These are phyloP conservation scores for Aspergillus neoniger DNA, from an alignment of 2,329 filamentous ascomycete genomes.

Conservation along the genomic window DNA sequence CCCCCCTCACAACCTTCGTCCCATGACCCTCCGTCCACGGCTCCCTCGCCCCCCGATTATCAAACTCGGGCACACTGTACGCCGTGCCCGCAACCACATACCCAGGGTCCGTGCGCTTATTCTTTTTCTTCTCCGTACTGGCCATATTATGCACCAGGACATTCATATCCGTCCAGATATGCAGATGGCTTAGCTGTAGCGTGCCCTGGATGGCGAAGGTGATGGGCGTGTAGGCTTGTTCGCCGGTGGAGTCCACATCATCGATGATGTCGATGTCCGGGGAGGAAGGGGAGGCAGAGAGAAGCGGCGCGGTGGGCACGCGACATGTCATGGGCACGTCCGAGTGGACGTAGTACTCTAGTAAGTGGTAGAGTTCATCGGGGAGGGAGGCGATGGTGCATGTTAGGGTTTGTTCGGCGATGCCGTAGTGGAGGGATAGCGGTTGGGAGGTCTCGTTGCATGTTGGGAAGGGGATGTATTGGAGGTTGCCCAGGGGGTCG, in stretches of 20 bases:
- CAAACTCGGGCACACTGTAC: constrained; percentile 76
- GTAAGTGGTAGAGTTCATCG: constrained; percentile 57
- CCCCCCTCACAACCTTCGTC: constrained; percentile 78
- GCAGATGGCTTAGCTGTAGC: constrained; percentile 83
- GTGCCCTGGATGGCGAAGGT: constrained; percentile 89
- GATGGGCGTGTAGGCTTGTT: constrained; percentile 64
- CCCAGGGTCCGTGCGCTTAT: constrained; percentile 53
- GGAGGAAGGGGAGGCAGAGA: constrained; percentile 6
- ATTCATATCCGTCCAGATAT: constrained; percentile 87
- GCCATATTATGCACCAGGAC: constrained; percentile 70
- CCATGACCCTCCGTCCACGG: constrained; percentile 52
- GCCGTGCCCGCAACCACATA: constrained; percentile 85
- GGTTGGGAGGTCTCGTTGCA: constrained; percentile 86
- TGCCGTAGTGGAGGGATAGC: constrained; percentile 82
- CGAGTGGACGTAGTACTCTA: constrained; percentile 93
- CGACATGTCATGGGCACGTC: constrained; percentile 92
- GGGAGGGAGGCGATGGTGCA: constrained; percentile 55
- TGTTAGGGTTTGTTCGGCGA: constrained; percentile 60
- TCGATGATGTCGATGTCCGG: constrained; percentile 50
- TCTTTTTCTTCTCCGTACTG: constrained; percentile 29
- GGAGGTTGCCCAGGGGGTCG: constrained; percentile 74
- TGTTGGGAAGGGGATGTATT: constrained; percentile 87
- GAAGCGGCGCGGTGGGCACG: constrained; percentile 73
- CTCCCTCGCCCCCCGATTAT: constrained; percentile 51
- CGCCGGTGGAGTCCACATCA: constrained; percentile 29